phyloP scores from a whole-genome alignment of 2,329 filamentous ascomycete species.

The Aspergillus sp. region DNA sequence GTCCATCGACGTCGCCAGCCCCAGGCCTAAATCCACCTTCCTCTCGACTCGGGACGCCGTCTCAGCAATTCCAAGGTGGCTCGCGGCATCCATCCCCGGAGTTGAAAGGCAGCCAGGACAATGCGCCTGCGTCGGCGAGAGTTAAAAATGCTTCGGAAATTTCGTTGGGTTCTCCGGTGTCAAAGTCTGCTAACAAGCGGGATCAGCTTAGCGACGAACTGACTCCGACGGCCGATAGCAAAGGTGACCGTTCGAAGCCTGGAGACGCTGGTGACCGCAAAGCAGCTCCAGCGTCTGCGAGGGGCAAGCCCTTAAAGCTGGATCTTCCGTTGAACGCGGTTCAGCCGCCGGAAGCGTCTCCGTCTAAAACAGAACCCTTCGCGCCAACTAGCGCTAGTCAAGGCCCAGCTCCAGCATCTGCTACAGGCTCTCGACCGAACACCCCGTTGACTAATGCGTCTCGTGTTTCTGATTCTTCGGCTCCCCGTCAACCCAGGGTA shows the following conservation, averaged over 20 bases:
- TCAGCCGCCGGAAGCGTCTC: slow-evolving; percentile 9
- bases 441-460: slow-evolving; percentile 34
- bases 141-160: slow-evolving; percentile 27
- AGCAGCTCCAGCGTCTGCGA: slow-evolving; percentile 8
- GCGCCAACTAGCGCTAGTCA: slow-evolving; percentile 14
- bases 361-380: slow-evolving; percentile 17
- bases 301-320: slow-evolving; percentile 26
- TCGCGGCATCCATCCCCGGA: slow-evolving; percentile 22
- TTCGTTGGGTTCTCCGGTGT: slow-evolving; percentile 34
- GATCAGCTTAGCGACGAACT: slow-evolving; percentile 14
- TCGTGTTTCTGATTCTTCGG: slow-evolving; percentile 30
- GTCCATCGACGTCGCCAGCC: slow-evolving; percentile 20
- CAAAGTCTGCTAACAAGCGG: slow-evolving; percentile 23
- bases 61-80: slow-evolving; percentile 13
- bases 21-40: slow-evolving; percentile 18
- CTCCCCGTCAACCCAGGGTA: slow-evolving; percentile 39
- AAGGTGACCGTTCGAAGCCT: slow-evolving; percentile 6
- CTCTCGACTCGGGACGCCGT: slow-evolving; percentile 21
- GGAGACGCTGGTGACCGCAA: slow-evolving; percentile 6
- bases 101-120: slow-evolving; percentile 11
- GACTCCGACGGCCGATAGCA: slow-evolving; percentile 9
- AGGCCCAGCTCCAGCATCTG: slow-evolving; percentile 21
- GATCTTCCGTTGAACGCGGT: slow-evolving; percentile 17
- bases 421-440: slow-evolving; percentile 40
- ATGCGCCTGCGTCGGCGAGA: slow-evolving; percentile 13